Evolutionary conservation across 108 stramenopile species (phyloP), one percentile per base, ranked within the genome.

Genomic region (Fistulifera pelliculosa): DNA sequence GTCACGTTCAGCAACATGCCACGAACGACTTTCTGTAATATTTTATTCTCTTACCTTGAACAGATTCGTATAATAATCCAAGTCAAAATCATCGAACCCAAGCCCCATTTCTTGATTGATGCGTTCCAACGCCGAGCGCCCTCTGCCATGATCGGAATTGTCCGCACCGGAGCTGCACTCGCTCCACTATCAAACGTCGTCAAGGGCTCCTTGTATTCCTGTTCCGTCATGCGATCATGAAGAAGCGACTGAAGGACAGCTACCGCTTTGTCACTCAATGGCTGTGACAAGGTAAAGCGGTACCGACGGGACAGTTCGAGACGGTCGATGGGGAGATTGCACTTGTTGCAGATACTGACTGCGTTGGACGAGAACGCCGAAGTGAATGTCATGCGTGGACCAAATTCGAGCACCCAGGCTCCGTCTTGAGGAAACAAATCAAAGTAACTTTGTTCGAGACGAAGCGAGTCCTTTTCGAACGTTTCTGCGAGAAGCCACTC

Each of bases 191-290:
- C 86, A 65, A 99, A 99, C 2, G 83, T 83, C 12, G 70, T 56
- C 40, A 98, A 52, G 15, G 96, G 83, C 48, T 40, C 58, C 3
- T 47, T 26, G 62, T 96, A 96, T 41, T 87, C 79, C 75, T 90
- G 82, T 77, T 99, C 96, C 25, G 98, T 99, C 98, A 99, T 99
- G 47, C 94, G 84, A 73, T 99, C 98, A 62, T 97, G 95, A 52
- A 99, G 47, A 54, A 74, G 62, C 0, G 43, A 53, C 59, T 76
- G 72, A 8, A 99, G 27, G 31, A 66, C 73, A 17, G 47, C 52
- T 7, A 70, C 39, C 7, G 72, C 77, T 25, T 64, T 56, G 1
- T 54, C 62, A 41, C 62, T 50, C 41, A 80, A 53, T 18, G 62
- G 47, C 15, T 58, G 64, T 6, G 54, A 18, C 38, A 74, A 53